phyloP scores from a whole-genome alignment of 1,284 basidiomycete genomes.

The Austropuccinia psidii region DNA sequence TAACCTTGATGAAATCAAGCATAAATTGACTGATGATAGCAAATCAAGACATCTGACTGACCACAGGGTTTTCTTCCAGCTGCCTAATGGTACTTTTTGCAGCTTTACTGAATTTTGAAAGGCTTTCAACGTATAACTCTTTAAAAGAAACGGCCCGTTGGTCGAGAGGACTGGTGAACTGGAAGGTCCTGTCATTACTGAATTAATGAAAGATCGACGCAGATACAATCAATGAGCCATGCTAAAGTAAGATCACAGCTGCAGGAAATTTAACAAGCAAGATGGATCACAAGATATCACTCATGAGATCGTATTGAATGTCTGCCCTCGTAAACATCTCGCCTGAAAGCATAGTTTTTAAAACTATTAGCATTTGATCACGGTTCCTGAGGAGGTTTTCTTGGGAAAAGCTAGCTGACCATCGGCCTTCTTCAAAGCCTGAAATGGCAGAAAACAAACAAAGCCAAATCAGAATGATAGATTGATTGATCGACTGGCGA shows the following conservation, averaged over 20 bases:
- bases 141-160: slow-evolving; percentile 36
- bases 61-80: slow-evolving; percentile 36
- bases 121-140: slow-evolving; percentile 37
- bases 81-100: slow-evolving; percentile 36
- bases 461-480: background rate
- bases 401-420: slow-evolving; percentile 3
- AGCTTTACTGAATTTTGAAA: slow-evolving; percentile 37
- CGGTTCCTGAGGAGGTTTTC: background rate
- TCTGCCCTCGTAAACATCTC: slow-evolving; percentile 37
- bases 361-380: background rate
- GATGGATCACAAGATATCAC: slow-evolving; percentile 33
- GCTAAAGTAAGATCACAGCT: background rate
- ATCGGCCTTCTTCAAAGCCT: slow-evolving; percentile 37
- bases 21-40: background rate
- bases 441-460: background rate
- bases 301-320: slow-evolving; percentile 37
- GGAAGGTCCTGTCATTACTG: slow-evolving; percentile 36
- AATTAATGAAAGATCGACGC: background rate
- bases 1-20: background rate
- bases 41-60: background rate
- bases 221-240: background rate
- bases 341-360: background rate
- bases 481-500: background rate
- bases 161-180: slow-evolving; percentile 37
- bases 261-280: background rate